A percentile compares a stretch with the other conserved stretches of the same genome.
phyloP scores from a whole-genome alignment of 805 yeast genomes.

The Sugiyamaella americana region DNA sequence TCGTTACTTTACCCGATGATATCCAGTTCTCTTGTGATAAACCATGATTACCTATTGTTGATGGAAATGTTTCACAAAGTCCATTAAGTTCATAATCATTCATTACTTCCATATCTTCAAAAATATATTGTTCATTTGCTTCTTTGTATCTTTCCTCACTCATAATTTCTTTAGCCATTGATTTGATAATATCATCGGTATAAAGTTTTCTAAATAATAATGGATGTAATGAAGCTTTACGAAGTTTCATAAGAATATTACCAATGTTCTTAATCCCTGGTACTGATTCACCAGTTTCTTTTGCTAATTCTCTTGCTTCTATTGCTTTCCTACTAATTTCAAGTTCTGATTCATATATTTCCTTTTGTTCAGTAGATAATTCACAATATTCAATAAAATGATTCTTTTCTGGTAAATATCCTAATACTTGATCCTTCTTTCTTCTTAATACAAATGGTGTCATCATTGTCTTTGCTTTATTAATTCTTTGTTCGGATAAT shows the following conservation, averaged over 20 bases:
- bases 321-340: conserved; percentile 31
- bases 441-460: conserved; percentile 93
- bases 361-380: conserved; percentile 47
- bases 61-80: conserved; percentile 66
- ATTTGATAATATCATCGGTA: conserved; percentile 45
- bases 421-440: conserved; percentile 83
- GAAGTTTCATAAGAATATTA: conserved; percentile 77
- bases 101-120: conserved; percentile 94
- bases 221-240: conserved; percentile 94
- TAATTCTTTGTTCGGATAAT: conserved; percentile 83
- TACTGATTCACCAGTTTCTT: conserved; percentile 19
- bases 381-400: conserved; percentile 62
- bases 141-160: conserved; percentile 69
- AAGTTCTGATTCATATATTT: conserved; percentile 58
- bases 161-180: conserved; percentile 77
- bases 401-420: conserved; percentile 75
- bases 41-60: conserved; percentile 48
- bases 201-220: conserved; percentile 66
- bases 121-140: conserved; percentile 72
- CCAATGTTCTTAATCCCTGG: conserved; percentile 37
- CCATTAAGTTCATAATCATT: conserved; percentile 80
- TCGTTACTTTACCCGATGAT: conserved; percentile 69
- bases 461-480: conserved; percentile 96
- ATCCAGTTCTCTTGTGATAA: conserved; percentile 51
- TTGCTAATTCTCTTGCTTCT: conserved; percentile 17